Base-by-base conservation (phyloP, 805 yeast species). In the Cyberlindnera saturnus region DNA sequence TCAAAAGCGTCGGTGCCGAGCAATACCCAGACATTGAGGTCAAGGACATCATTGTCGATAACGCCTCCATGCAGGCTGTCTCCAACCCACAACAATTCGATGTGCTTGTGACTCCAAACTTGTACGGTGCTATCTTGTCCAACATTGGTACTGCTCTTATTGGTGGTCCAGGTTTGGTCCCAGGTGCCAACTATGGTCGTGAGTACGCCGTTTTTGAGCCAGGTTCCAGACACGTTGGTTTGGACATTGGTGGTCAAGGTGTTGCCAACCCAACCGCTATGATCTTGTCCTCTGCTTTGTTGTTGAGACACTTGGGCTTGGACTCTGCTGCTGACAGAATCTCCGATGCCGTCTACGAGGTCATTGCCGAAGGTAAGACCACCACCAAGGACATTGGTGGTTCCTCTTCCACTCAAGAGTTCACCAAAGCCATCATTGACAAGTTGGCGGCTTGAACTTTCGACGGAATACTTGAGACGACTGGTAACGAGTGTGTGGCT, bases 51-150 rank as follows among this genome's bases (percentile, higher is more conserved):
- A 93, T 91, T 71, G 98, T 91, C 58, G 99, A 91, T 72, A 91
- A 91, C 66, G 97, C 98, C 49, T 88, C 97, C 49, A 93, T 91
- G 99, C 98, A 91, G 75, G 96, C 97, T 47, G 99, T 91, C 51
- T 90, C 98, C 46, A 78, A 84, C 70, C 98, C 98, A 57, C 96
- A 91, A 70, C 98, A 91, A 74, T 91, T 91, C 62, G 98, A 93
- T 66, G 97, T 93, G 45, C 77, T 91, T 71, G 98, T 93, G 52
- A 88, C 97, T 53, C 99, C 99, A 57, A 90, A 93, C 77, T 79
- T 91, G 74, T 91, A 91, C 78, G 99, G 99, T 73, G 85, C 96
- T 63, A 91, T 91, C 62, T 74, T 91, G 62, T 89, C 97, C 55
- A 93, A 93, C 79, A 90, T 91, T 61, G 99, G 98, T 74, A 96